Evolutionary conservation across 164 flowering plant species (phyloP), one percentile per base, ranked within the genome.

Genomic region (Paratinospora sagittata): DNA sequence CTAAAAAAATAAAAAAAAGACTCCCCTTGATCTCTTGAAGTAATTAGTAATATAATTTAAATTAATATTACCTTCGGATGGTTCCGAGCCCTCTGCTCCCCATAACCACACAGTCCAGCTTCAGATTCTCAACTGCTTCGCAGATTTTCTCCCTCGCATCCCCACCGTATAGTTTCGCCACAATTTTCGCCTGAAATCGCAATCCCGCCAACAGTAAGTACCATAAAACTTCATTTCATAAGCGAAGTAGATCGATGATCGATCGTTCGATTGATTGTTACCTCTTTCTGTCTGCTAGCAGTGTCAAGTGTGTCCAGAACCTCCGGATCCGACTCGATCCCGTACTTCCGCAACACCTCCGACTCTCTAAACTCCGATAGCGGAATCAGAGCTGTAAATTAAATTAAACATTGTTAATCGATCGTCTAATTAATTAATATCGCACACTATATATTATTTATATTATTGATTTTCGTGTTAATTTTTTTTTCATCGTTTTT

Each of bases 101-200:
- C 90, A 90, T 84, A 36, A 89, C 88, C 83, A 89, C 30, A 57
- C 87, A 85, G 63, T 85, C 85, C 36, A 91, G 76, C 77, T n/a
- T n/a, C n/a, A n/a, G n/a, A n/a, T n/a, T n/a, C n/a, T n/a, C n/a
- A n/a, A n/a, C n/a, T n/a, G n/a, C 89, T 8, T 72, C 85, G 27
- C 79, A 80, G 0, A 91, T 73, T 72, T 83, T 89, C 73, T 90
- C 97, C 73, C 97, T 84, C 6, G 97, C 89, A 80, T 90, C 97
- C 10, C 98, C 97, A 93, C 93, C 90, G 67, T 88, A 92, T n/a
- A 95, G 26, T 73, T 92, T 95, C 5, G 85, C 63, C 23, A 90
- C 84, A 24, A 90, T 76, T 0, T 63, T 81, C 63, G 84, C 79
- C 98, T 93, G 36, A 23, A 70, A 66, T 26, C n/a, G n/a, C n/a